Evolutionary conservation across 768 basidiomycete genomes (phyloP).

Genomic region (Coprinopsis sp.): DNA sequence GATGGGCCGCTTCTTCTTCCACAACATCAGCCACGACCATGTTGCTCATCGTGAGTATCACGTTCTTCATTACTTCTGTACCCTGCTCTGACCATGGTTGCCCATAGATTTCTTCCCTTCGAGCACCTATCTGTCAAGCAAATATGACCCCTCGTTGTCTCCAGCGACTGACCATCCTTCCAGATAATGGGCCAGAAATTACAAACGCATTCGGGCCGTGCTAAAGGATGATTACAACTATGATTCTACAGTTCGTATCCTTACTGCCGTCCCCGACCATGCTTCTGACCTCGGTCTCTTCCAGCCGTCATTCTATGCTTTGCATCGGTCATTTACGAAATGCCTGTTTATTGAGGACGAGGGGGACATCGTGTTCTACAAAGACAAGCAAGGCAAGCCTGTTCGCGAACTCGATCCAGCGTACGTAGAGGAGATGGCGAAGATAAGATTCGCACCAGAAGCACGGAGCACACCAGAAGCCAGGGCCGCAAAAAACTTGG

Average conservation of each 20-base stretch:
- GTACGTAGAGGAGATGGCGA: not conserved
- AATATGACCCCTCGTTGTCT: not conserved
- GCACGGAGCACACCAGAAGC: too few species aligned
- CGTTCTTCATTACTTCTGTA: not conserved
- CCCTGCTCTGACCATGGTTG: not conserved
- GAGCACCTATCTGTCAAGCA: constrained; percentile 40
- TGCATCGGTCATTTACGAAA: constrained; percentile 51
- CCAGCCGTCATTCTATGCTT: constrained; percentile 40
- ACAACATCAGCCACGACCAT: constrained; percentile 43
- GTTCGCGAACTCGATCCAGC: constrained; percentile 23
- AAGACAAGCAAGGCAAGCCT: constrained; percentile 41
- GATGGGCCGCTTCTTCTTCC: constrained; percentile 51
- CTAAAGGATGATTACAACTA: constrained; percentile 52
- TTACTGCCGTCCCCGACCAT: not conserved
- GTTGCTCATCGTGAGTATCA: constrained; percentile 35
- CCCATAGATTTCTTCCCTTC: constrained; percentile 39
- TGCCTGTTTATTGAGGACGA: constrained; percentile 55
- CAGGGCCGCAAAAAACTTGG: too few species aligned
- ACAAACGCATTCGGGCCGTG: constrained; percentile 43
- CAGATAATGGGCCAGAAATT: constrained; percentile 53
- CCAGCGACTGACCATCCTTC: constrained; percentile 9
- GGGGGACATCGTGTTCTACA: constrained; percentile 51
- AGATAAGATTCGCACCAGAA: too few species aligned
- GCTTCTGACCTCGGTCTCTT: constrained; percentile 5
- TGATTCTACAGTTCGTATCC: constrained; percentile 43